Evolutionary conservation across 805 yeast genomes (phyloP).

Genomic region (Barnettozyma botsteinii): DNA sequence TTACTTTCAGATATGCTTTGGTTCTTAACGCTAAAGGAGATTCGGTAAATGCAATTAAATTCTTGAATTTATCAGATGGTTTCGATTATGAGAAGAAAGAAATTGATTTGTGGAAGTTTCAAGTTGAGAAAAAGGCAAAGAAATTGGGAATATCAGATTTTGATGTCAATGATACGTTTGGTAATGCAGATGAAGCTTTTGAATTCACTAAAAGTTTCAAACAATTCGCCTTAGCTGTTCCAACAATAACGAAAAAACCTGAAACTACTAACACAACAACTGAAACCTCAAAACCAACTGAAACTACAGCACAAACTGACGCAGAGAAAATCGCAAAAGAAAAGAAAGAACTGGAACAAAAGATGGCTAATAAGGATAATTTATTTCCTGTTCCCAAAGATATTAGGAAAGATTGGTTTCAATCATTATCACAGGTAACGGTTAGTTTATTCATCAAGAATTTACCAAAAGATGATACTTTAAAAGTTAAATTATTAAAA

Average conservation of each 20-base stretch:
- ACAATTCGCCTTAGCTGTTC: background rate
- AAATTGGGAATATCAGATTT: constrained; percentile 9
- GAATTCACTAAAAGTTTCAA: constrained; percentile 4
- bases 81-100: constrained; percentile 29
- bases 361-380: constrained; percentile 22
- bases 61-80: constrained; percentile 36
- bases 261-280: background rate
- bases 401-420: constrained; percentile 67
- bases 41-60: constrained; percentile 32
- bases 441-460: constrained; percentile 68
- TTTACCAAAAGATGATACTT: constrained; percentile 44
- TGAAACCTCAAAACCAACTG: background rate
- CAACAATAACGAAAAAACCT: background rate
- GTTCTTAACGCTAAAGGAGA: constrained; percentile 35
- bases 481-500: constrained; percentile 35
- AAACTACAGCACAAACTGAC: background rate
- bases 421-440: constrained; percentile 49
- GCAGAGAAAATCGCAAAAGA: constrained; percentile 9
- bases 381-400: constrained; percentile 24
- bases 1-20: constrained; percentile 41
- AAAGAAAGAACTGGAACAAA: constrained; percentile 19
- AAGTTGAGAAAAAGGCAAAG: constrained; percentile 16
- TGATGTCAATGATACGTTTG: constrained; percentile 9
- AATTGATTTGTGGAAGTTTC: constrained; percentile 17
- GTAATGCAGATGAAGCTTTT: constrained; percentile 10